Conservation (phyloP, 352 stramenopile genomes). For the Pythium sp. region DNA sequence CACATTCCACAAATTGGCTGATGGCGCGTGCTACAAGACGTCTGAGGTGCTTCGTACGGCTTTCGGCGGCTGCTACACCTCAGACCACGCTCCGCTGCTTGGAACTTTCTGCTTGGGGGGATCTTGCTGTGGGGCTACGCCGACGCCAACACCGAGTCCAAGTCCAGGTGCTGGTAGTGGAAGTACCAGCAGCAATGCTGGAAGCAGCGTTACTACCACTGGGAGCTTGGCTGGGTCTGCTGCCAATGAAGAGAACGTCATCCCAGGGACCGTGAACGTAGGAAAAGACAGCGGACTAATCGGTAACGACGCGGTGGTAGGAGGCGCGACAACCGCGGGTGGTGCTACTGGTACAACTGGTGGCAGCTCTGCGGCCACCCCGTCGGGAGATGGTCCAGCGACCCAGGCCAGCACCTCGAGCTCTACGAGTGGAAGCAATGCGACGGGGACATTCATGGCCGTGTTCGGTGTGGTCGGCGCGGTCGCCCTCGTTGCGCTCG, state of each 20-base stretch:
- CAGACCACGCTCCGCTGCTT: constrained; percentile 66
- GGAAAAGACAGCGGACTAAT: constrained; percentile 1
- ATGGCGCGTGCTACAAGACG: constrained; percentile 47
- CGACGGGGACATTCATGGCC: constrained; percentile 42
- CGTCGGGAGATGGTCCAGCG: neutral
- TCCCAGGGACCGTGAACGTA: constrained; percentile 11
- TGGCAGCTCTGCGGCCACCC: constrained; percentile 7
- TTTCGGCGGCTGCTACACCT: constrained; percentile 72
- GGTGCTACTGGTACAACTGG: constrained; percentile 20
- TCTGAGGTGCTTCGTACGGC: constrained; percentile 55
- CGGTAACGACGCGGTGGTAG: neutral
- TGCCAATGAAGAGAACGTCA: constrained; percentile 15
- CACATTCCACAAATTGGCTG: constrained; percentile 35
- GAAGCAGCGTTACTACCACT: neutral
- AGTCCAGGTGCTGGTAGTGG: neutral
- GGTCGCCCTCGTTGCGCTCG: constrained; percentile 40
- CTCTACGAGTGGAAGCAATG: constrained; percentile 23
- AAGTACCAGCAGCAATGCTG: neutral
- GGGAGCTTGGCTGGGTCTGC: constrained; percentile 4
- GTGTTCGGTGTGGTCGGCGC: constrained; percentile 47
- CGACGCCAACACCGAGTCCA: constrained; percentile 6
- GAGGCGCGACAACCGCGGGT: constrained; percentile 18
- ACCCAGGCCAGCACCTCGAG: constrained; percentile 30
- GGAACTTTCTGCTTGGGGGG: constrained; percentile 55
- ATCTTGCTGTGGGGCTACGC: constrained; percentile 44